Base-by-base conservation (phyloP, 345 rosid species). In the Salix brachista region DNA sequence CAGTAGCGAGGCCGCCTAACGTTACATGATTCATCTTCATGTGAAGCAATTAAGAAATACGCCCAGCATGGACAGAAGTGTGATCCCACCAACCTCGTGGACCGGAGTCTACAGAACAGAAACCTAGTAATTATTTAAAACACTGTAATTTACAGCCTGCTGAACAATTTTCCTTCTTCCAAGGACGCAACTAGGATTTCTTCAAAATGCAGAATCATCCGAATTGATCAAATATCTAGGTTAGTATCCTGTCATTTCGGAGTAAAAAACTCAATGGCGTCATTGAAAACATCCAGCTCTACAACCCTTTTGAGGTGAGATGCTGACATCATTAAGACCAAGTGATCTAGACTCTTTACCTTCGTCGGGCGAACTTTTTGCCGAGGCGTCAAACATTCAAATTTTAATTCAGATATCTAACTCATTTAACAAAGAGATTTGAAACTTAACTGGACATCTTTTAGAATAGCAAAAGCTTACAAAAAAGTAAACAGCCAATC, bases 151-250 rank as follows among this genome's bases (percentile, higher is more conserved):
- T 11, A 23, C 41, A 16, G 34, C 19, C 32, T n/a, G 70, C 21
- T 12, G 10, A 13, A 16, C 39, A 0, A 67, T 26, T 54, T 52
- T 32, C 75, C 36, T 54, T 14, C 9, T 48, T 16, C 32, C 21
- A n/a, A 23, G 71, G 67, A 8, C 65, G 4, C 65, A 39, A 13
- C 10, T 65, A 13, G 67, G 5, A 46, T 25, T 58, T 6, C 80
- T 75, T 77, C 83, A 54, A 69, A 19, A 3, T 64, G 48, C 34
- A 25, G 18, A 78, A 81, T 76, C 71, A 78, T 72, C 65, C 76
- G 81, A 71, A 77, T 79, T 30, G 18, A 75, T 39, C 78, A 77
- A 1, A 39, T 69, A 67, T 41, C 21, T 64, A 69, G 71, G 52
- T 46, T 72, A 60, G 37, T 18, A 67, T 48, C 69, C 52, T 41